Conservation (phyloP, 73 alveolate species). For the Vitrella brassicaformis region DNA sequence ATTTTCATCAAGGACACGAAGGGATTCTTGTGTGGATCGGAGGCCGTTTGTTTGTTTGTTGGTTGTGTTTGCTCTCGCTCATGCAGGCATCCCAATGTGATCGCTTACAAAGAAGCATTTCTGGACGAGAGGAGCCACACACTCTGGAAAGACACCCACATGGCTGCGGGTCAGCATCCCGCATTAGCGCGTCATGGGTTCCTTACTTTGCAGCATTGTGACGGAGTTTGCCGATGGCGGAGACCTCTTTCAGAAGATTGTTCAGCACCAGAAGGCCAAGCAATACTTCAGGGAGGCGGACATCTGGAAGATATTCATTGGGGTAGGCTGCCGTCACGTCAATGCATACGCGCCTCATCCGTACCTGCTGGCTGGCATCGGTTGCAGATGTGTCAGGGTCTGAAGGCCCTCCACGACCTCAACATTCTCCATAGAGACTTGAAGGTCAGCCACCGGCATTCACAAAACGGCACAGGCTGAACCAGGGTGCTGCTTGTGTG, state of each 20-base stretch:
- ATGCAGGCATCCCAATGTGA: conserved; percentile 13
- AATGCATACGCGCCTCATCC: no score
- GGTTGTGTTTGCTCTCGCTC: no score
- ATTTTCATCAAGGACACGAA: no score
- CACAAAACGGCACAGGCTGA: neutral
- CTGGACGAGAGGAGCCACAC: conserved; percentile 34
- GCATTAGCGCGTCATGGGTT: neutral
- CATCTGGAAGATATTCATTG: conserved; percentile 41
- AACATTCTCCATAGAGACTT: conserved; percentile 50
- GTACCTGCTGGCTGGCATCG: no score
- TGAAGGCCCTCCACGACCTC: conserved; percentile 38
- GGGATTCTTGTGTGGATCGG: no score
- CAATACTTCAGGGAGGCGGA: conserved; percentile 38
- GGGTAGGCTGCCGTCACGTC: no score
- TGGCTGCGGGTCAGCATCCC: neutral
- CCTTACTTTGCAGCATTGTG: conserved; percentile 6
- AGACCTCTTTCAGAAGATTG: conserved; percentile 38
- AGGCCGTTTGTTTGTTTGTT: no score
- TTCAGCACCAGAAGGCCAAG: conserved; percentile 23
- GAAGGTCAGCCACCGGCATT: neutral
- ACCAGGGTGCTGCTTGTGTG: neutral
- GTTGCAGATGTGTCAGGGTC: conserved; percentile 31
- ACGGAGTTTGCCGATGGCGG: conserved; percentile 50
- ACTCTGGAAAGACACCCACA: neutral
- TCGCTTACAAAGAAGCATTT: conserved; percentile 48